Conservation (phyloP, 1,284 basidiomycete genomes). For the Microbotryum scabiosae region DNA sequence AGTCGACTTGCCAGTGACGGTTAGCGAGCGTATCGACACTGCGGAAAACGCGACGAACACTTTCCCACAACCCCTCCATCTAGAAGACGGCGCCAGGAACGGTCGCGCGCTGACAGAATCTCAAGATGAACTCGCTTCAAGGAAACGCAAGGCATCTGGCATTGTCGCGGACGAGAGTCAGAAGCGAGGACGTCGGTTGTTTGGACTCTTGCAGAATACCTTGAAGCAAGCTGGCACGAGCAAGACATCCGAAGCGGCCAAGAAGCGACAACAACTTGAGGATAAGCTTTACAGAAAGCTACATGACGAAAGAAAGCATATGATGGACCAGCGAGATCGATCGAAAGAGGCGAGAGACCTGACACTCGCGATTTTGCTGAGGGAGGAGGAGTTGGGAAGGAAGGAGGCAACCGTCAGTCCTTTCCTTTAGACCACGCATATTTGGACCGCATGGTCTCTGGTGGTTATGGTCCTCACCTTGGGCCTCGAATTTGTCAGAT, state of each 20-base stretch:
- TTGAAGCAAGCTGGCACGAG: constrained; percentile 29
- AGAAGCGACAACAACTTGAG: constrained; percentile 29
- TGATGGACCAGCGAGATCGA: constrained; percentile 13
- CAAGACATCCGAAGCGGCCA: constrained; percentile 18
- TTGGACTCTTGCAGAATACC: constrained; percentile 32
- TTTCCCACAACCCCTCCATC: no score
- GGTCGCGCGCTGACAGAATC: no score
- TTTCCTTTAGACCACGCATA: no score
- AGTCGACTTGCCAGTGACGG: no score
- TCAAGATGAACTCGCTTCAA: no score
- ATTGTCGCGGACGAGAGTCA: constrained; percentile 12
- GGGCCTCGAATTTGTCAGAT: constrained; percentile 12
- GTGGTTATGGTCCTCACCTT: neutral
- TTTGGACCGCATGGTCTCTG: neutral
- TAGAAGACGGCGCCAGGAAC: no score
- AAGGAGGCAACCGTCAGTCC: constrained; percentile 26
- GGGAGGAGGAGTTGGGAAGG: constrained; percentile 27
- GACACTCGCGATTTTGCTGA: constrained; percentile 14
- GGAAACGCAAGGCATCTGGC: neutral
- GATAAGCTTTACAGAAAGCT: constrained; percentile 27
- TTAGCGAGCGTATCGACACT: no score
- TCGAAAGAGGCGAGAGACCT: constrained; percentile 26
- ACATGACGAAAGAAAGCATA: constrained; percentile 18
- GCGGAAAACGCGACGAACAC: no score
- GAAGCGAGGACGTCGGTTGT: constrained; percentile 30